Conservation (phyloP, 768 basidiomycete species). For the Leccinum ochraceum region DNA sequence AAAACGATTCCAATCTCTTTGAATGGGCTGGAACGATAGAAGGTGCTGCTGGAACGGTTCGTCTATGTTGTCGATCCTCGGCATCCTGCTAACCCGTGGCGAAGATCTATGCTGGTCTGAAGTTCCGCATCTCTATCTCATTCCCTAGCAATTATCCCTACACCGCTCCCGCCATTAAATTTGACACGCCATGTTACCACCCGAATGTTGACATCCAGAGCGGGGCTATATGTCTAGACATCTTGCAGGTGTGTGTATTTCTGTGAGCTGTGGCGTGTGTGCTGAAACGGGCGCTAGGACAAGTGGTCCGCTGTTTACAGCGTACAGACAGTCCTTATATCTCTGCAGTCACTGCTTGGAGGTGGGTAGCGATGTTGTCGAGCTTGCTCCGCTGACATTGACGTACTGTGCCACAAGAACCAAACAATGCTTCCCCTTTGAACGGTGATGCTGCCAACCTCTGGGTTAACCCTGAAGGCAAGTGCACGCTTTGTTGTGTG, state of each 20-base stretch:
- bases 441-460: slow-evolving; percentile 84
- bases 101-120: slow-evolving; percentile 76
- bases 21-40: slow-evolving; percentile 92
- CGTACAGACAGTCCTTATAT: slow-evolving; percentile 86
- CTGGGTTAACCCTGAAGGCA: slow-evolving; percentile 75
- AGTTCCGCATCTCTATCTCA: slow-evolving; percentile 79
- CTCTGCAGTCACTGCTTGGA: slow-evolving; percentile 84
- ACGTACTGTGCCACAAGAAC: slow-evolving; percentile 51
- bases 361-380: slow-evolving; percentile 47
- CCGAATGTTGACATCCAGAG: slow-evolving; percentile 83
- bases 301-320: slow-evolving; percentile 95
- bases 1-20: slow-evolving; percentile 81
- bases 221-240: slow-evolving; percentile 57
- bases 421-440: slow-evolving; percentile 90
- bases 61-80: slow-evolving; percentile 1
- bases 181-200: slow-evolving; percentile 88
- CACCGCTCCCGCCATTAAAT: slow-evolving; percentile 80
- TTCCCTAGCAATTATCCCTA: slow-evolving; percentile 92
- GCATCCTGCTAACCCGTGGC: slow-evolving; percentile 5
- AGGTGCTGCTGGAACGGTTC: slow-evolving; percentile 69
- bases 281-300: slow-evolving; percentile 49
- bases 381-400: background rate
- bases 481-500: slow-evolving; percentile 12
- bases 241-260: slow-evolving; percentile 64
- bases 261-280: background rate